Evolutionary conservation across 306 rosid species (phyloP), one percentile per base, ranked within the genome.

Genomic region (Lupinus albus): DNA sequence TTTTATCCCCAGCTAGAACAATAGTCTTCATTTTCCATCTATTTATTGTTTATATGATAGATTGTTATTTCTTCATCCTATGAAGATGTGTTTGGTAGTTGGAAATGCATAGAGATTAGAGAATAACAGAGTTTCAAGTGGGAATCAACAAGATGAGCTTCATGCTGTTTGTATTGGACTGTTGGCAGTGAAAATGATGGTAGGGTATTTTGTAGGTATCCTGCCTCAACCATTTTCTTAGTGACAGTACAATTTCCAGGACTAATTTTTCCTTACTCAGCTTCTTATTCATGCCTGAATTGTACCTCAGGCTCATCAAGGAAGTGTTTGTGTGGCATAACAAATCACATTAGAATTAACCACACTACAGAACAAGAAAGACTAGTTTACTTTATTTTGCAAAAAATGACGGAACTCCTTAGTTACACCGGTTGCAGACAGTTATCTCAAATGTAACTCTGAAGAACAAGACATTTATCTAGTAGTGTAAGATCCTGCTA

Each of bases 391-490:
- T 64, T 46, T 69, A n/a, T 73, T 81, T 55, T 63, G 55, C 20
- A 20, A 85, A 76, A 79, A 92, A n/a, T 92, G 96, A 65, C 77
- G 62, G 80, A 82, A 78, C 68, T 80, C 74, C 73, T 84, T 71
- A 79, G 84, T 70, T 73, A 78, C 78, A 83, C 91, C 1, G 96
- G 86, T 52, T 81, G 32, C 77, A 75, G 78, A 72, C 98, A 92
- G 60, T 75, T 92, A 75, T 78, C 76, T 76, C 89, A 74, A 79
- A 85, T 92, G 92, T 62, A n/a, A n/a, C n/a, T n/a, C n/a, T n/a
- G n/a, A n/a, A n/a, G n/a, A n/a, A n/a, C n/a, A n/a, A n/a, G n/a
- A n/a, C n/a, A n/a, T n/a, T n/a, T n/a, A n/a, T n/a, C n/a, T n/a
- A n/a, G n/a, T n/a, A n/a, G n/a, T n/a, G n/a, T n/a, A n/a, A n/a